Conservation (phyloP, 345 rosid species). For the Adansonia digitata region DNA sequence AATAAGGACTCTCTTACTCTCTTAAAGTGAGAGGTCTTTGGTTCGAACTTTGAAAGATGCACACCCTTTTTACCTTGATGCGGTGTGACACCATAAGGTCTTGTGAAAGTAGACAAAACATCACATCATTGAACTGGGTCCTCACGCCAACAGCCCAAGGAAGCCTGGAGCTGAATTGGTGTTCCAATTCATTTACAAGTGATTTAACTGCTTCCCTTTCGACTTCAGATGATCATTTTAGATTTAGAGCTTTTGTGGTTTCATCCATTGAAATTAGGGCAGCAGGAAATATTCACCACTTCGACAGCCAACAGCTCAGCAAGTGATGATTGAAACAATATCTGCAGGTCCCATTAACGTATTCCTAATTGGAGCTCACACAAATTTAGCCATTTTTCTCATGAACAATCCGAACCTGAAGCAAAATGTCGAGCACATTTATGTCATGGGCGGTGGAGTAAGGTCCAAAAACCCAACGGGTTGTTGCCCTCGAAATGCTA, state of each 20-base stretch:
- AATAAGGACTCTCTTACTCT: no score
- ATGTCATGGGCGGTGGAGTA: conserved; percentile 88
- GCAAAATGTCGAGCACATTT: conserved; percentile 70
- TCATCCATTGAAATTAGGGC: conserved; percentile 46
- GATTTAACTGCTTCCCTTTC: no score
- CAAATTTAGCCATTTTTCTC: conserved; percentile 69
- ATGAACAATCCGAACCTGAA: conserved; percentile 71
- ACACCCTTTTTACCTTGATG: no score
- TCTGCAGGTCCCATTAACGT: conserved; percentile 67
- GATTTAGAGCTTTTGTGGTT: conserved; percentile 2
- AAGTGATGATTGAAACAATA: conserved; percentile 60
- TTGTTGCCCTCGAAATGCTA: conserved; percentile 52
- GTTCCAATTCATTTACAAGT: no score
- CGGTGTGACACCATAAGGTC: no score
- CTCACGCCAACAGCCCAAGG: not conserved
- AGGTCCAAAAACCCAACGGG: conserved; percentile 57
- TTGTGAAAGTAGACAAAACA: no score
- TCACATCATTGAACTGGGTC: no score
- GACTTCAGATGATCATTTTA: no score
- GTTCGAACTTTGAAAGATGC: no score
- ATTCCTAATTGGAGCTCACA: conserved; percentile 60
- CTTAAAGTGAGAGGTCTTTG: no score
- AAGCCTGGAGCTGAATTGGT: not conserved
- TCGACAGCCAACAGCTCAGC: conserved; percentile 68
- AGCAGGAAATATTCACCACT: conserved; percentile 71